Evolutionary conservation across 2,329 filamentous ascomycete species (phyloP).

Genomic region (Parafenestella ontariensis): DNA sequence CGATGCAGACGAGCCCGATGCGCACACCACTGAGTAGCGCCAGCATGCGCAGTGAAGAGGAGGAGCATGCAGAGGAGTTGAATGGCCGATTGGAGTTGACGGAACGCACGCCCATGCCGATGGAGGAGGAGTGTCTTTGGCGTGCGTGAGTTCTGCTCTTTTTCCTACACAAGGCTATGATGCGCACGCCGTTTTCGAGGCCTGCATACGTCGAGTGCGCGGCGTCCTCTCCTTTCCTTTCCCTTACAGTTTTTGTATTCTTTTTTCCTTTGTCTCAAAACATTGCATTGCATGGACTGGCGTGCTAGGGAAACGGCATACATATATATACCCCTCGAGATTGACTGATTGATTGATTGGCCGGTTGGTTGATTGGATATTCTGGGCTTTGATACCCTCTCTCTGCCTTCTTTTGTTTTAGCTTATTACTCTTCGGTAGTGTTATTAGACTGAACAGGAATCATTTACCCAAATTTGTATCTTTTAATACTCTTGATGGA

Average conservation of each 20-base stretch:
- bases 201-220: too few relatives aligned
- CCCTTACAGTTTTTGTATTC: neutral
- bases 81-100: conserved; percentile 38
- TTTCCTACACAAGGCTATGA: neutral
- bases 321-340: neutral
- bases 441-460: neutral
- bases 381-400: conserved; percentile 5
- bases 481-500: too few relatives aligned
- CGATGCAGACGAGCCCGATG: conserved; percentile 41
- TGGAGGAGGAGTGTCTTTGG: conserved; percentile 50
- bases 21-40: conserved; percentile 41
- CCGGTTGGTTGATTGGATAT: too few relatives aligned
- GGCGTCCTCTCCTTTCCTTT: too few relatives aligned
- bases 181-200: too few relatives aligned
- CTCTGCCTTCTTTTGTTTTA: neutral
- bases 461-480: too few relatives aligned
- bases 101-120: conserved; percentile 46
- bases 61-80: conserved; percentile 42
- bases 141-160: conserved; percentile 20
- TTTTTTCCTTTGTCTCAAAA: conserved; percentile 1
- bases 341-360: too few relatives aligned
- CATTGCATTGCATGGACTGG: conserved; percentile 3
- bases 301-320: neutral
- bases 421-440: neutral
- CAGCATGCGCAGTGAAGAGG: conserved; percentile 39